These are phyloP conservation scores for Ephemerocybe angulata DNA, from an alignment of 768 basidiomycete genomes.

Conservation along the genomic window DNA sequence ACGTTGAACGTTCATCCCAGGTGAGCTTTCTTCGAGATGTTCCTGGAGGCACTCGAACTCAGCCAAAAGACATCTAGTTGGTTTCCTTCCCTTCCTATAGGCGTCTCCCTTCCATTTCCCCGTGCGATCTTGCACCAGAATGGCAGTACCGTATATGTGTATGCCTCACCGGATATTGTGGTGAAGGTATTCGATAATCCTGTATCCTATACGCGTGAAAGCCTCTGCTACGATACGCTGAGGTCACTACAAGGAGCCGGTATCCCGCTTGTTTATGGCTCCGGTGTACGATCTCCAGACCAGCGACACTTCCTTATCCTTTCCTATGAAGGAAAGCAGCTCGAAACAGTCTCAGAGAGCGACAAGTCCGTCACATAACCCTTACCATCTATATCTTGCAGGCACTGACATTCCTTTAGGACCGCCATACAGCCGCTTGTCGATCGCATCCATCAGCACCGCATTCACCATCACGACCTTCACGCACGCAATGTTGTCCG, in stretches of 20 bases:
- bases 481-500: not conserved
- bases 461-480: not conserved
- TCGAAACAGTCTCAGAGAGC: not conserved
- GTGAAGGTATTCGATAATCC: not conserved
- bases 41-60: too few relatives aligned
- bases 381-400: not conserved
- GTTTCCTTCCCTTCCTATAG: too few relatives aligned
- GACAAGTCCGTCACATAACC: not conserved
- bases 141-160: not conserved
- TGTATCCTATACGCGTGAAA: not conserved
- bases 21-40: too few relatives aligned
- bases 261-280: not conserved
- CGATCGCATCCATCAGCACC: not conserved
- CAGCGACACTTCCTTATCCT: not conserved
- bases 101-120: not conserved
- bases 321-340: not conserved
- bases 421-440: not conserved
- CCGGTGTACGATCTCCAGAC: not conserved
- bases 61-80: too few relatives aligned
- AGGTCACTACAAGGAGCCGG: not conserved
- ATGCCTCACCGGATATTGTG: not conserved
- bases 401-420: not conserved
- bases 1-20: too few relatives aligned
- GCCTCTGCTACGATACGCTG: not conserved
- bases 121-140: not conserved